Evolutionary conservation across 2,329 filamentous ascomycete species (phyloP).

Genomic region (Onygena corvina): DNA sequence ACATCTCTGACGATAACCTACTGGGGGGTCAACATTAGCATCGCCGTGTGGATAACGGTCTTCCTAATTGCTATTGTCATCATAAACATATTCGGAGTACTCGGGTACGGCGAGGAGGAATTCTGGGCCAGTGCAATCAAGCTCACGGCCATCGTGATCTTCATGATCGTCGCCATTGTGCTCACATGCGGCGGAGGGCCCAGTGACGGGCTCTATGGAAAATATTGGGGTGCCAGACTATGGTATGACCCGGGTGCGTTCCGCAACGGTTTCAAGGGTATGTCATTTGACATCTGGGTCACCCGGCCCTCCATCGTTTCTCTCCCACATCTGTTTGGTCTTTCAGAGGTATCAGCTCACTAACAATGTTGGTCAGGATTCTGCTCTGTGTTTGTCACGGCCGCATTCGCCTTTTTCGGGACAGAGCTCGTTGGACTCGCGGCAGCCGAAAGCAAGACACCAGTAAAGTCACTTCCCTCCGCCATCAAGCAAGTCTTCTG

Average conservation of each 20-base stretch:
- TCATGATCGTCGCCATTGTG: slow-evolving; percentile 75
- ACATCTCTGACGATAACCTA: slow-evolving; percentile 67
- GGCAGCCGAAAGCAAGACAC: slow-evolving; percentile 44
- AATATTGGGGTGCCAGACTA: slow-evolving; percentile 48
- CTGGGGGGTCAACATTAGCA: slow-evolving; percentile 41
- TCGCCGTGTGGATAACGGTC: slow-evolving; percentile 48
- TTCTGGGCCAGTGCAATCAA: slow-evolving; percentile 74
- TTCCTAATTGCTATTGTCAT: slow-evolving; percentile 59
- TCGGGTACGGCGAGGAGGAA: slow-evolving; percentile 72
- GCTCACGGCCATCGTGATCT: slow-evolving; percentile 66
- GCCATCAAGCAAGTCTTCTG: slow-evolving; percentile 44
- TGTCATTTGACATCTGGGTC: not conserved
- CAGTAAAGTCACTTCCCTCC: slow-evolving; percentile 42
- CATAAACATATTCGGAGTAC: slow-evolving; percentile 75
- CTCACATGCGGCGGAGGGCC: slow-evolving; percentile 35
- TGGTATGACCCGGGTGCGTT: slow-evolving; percentile 58
- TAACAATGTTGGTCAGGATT: slow-evolving; percentile 33
- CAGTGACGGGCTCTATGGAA: slow-evolving; percentile 22
- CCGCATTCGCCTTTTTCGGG: slow-evolving; percentile 28
- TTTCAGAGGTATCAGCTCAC: too few relatives aligned
- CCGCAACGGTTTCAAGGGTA: slow-evolving; percentile 45
- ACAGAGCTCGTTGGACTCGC: slow-evolving; percentile 44
- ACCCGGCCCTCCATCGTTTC: too few relatives aligned
- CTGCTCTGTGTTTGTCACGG: slow-evolving; percentile 44
- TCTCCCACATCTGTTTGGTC: too few relatives aligned